Conservation (phyloP, 768 basidiomycete species). For the Hygrocybe coccinea region DNA sequence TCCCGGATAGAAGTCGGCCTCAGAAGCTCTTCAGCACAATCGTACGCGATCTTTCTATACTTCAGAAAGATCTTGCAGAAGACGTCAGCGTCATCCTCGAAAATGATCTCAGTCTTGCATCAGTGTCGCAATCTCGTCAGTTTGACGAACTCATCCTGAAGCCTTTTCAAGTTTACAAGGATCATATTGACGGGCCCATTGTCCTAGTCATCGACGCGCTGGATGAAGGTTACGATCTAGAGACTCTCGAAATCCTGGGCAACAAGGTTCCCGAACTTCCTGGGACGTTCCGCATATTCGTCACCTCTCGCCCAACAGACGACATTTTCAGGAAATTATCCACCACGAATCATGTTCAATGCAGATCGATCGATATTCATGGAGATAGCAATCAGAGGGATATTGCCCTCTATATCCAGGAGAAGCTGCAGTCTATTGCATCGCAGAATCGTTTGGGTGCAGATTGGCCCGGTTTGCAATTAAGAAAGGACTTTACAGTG, state of each 20-base stretch:
- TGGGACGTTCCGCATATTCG: conserved; percentile 16
- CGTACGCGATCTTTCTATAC: conserved; percentile 15
- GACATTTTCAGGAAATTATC: conserved; percentile 7
- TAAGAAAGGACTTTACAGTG: neutral
- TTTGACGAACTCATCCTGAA: conserved; percentile 14
- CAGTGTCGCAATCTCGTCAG: conserved; percentile 10
- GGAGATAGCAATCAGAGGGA: neutral
- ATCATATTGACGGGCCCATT: neutral
- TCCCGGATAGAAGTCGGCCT: conserved; percentile 12
- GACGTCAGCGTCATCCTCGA: conserved; percentile 10
- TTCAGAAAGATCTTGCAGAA: conserved; percentile 8
- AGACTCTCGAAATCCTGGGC: conserved; percentile 13
- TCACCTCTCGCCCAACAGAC: conserved; percentile 15
- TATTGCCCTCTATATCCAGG: conserved; percentile 12
- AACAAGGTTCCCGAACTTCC: conserved; percentile 14
- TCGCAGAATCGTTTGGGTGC: neutral
- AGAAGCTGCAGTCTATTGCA: conserved; percentile 11
- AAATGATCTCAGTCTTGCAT: conserved; percentile 5
- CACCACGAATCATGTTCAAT: neutral
- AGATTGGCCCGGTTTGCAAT: neutral
- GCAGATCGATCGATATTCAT: neutral
- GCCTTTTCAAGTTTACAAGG: neutral
- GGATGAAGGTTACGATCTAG: conserved; percentile 15
- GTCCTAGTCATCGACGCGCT: conserved; percentile 21
- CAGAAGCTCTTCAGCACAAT: conserved; percentile 15